Evolutionary conservation across 2,329 filamentous ascomycete genomes (phyloP), one percentile per base, ranked within the genome.

Genomic region (Byssoonygena ceratinophila): DNA sequence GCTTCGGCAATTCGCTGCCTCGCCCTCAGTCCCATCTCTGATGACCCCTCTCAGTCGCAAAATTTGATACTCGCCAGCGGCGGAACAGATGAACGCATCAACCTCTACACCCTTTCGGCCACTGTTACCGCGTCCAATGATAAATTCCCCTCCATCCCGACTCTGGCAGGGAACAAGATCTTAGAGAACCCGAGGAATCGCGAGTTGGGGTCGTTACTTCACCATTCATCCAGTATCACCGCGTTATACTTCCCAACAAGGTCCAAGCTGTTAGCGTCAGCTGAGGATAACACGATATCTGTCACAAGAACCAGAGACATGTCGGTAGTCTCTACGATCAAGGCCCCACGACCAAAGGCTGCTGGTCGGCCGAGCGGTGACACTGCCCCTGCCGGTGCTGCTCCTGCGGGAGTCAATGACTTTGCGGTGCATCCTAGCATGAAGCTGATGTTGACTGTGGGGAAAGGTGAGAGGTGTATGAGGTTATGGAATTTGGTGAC

Each of bases 401-500:
- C 85, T 23, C 90, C 90, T 0, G 80, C 83, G n/a, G 92, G 92
- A 16, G 81, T 97, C 59, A 97, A 95, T 66, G 87, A 90, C 66
- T 94, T 98, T 67, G 88, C 91, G 1, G 85, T 98, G 23, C 92
- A 98, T 66, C 91, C 92, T 0, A 94, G 87, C 67, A 87, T 94
- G 79, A 97, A 96, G 72, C 75, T 98, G 47, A 95, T 97, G 87
- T 81, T 98, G 55, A 94, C 82, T 60, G 89, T 97, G 7, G 85
- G 87, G 59, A 87, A 84, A 62, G 89, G 89, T 58, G 92, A 98
- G 72, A 83, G 82, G 58, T 88, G 84, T 63, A 94, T 98, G 86
- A 76, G 92, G 58, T 69, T 97, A 58, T 98, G 92, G 92, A 97
- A 98, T 64, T 68, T 98, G 58, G 89, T 97, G 59, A 97, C 91